Percentiles rank a stretch among this genome's conserved stretches.
Conservation (phyloP, 805 yeast genomes). For the Scheffersomyces lignosus region DNA sequence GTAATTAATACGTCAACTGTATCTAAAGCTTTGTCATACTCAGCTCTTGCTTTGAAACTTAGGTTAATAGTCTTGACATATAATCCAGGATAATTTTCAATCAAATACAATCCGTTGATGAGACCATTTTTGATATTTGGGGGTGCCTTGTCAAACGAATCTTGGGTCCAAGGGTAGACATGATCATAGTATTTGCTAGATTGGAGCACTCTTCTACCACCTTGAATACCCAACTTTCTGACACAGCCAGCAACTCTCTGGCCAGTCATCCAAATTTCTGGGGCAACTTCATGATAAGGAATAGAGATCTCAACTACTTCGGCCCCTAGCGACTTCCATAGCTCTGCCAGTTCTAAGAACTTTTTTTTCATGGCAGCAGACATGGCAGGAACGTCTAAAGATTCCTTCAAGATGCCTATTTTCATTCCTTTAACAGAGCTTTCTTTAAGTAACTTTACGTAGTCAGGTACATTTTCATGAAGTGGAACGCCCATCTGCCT, state of each 20-base stretch:
- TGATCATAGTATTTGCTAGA: conserved; percentile 13
- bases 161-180: conserved; percentile 11
- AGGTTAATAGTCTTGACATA: conserved; percentile 33
- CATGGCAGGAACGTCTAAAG: conserved; percentile 32
- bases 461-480: conserved; percentile 16
- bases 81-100: conserved; percentile 30
- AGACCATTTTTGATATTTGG: conserved; percentile 18
- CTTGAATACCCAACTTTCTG: conserved; percentile 12
- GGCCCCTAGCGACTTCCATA: conserved; percentile 27
- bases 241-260: conserved; percentile 21
- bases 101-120: conserved; percentile 29
- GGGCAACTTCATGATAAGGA: conserved; percentile 36
- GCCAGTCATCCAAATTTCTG: conserved; percentile 32
- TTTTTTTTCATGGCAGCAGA: conserved; percentile 24
- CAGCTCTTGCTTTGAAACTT: conserved; percentile 23
- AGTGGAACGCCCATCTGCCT: conserved; percentile 22
- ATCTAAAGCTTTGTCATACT: conserved; percentile 27
- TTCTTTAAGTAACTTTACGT: conserved; percentile 10
- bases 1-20: conserved; percentile 32
- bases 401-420: conserved; percentile 34
- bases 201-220: conserved; percentile 19
- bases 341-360: conserved; percentile 22
- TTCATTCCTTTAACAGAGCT: conserved; percentile 24
- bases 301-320: conserved; percentile 32
- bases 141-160: conserved; percentile 1